Base-by-base conservation (phyloP, 2,329 filamentous ascomycete species). In the Fusarium bulbicola region DNA sequence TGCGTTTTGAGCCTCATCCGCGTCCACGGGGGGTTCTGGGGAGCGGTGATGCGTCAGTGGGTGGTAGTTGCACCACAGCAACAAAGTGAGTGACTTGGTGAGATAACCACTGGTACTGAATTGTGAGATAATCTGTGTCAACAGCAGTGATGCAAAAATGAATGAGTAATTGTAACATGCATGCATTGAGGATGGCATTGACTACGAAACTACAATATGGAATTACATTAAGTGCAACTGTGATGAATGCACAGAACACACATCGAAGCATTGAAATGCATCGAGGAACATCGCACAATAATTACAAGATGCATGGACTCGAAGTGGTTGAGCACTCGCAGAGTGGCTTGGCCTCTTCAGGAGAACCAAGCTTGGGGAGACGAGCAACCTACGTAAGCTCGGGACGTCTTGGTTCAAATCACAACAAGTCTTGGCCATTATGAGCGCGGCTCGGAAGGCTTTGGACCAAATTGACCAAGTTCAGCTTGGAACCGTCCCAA, bases 281-380 rank as follows among this genome's bases (percentile, higher is more conserved):
- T 12, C 4, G 5, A 12, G 4, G 15, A 61, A 30, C 1, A 13
- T 40, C 5, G 10, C 5, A 43, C 11, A 28, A 24, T 26, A 28
- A 11, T 58, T 20, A 13, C 6, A 59, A n/a, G 15, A 24, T 34
- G 15, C 3, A 37, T 16, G 20, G 32, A 5, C 13, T 34, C 24
- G 15, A 43, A 21, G 8, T 52, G 26, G 49, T 24, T 13, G n/a
- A 57, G 40, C 5, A 59, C 26, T 36, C 18, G 18, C 42, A 59
- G 28, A 34, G 36, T 40, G 46, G 54, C 43, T 69, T 28, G 45
- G 39, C 57, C 28, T 15, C 24, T 32, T 57, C 69, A 73, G 70
- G 60, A 67, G 65, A 39, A 46, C 59, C 30, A 26, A 34, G 32
- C 18, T 12, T 21, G n/a, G 49, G 4, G 18, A 36, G 30, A 3